Evolutionary conservation across 2,329 filamentous ascomycete species (phyloP).

Genomic region (Colletotrichum sp.): DNA sequence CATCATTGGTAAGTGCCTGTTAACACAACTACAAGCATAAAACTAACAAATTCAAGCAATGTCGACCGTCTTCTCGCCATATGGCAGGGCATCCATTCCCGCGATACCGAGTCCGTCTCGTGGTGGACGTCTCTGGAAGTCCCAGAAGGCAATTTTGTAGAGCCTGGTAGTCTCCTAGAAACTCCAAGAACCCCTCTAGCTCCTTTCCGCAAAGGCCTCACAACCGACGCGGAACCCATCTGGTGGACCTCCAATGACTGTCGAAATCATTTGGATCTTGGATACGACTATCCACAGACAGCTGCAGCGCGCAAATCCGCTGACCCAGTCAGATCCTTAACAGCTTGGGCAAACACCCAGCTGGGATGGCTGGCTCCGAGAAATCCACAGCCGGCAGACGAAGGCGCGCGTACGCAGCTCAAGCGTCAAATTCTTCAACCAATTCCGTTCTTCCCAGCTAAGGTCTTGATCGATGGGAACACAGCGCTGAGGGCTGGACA

Average conservation of each 20-base stretch:
- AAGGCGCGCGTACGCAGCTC: background rate
- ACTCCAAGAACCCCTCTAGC: background rate
- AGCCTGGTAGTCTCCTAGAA: background rate
- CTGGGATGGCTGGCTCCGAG: background rate
- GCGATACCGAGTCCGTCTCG: background rate
- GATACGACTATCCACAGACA: conserved; percentile 4
- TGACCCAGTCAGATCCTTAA: background rate
- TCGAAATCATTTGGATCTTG: background rate
- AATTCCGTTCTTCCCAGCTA: background rate
- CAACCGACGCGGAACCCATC: background rate
- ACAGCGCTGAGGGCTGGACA: background rate
- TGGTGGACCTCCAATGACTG: conserved; percentile 8
- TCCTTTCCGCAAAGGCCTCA: background rate
- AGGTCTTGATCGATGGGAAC: background rate
- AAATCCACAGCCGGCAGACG: background rate
- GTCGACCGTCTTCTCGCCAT: background rate
- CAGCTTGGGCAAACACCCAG: background rate
- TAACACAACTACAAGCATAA: background rate
- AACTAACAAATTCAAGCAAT: background rate
- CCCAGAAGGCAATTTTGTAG: background rate
- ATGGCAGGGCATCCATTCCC: background rate
- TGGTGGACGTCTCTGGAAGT: background rate
- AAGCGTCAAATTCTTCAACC: background rate
- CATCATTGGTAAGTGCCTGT: background rate
- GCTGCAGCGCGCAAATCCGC: background rate